Evolutionary conservation across 2,329 filamentous ascomycete genomes (phyloP).

Genomic region (Xylariaceae sp.): DNA sequence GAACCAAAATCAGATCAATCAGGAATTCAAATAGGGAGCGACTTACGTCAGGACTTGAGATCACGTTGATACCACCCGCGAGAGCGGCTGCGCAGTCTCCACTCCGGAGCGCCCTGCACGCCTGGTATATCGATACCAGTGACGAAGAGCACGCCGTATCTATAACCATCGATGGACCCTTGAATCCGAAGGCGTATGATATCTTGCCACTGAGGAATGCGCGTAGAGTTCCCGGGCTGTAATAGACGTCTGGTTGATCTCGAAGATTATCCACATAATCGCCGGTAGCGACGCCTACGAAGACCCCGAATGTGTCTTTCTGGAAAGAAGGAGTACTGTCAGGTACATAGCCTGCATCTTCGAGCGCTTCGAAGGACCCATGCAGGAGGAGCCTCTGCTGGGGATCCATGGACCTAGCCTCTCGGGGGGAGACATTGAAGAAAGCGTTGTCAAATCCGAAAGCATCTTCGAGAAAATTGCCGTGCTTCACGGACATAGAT

Average conservation of each 20-base stretch:
- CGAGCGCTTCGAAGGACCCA: conserved; percentile 13
- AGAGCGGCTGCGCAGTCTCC: conserved; percentile 15
- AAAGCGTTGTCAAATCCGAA: conserved; percentile 13
- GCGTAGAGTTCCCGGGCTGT: conserved; percentile 18
- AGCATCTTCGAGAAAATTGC: conserved; percentile 13
- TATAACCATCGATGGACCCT: conserved; percentile 20
- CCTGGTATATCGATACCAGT: conserved; percentile 26
- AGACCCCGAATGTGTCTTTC: conserved; percentile 25
- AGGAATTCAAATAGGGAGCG: neutral
- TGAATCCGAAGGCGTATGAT: conserved; percentile 22
- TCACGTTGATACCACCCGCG: conserved; percentile 16
- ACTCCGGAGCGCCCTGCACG: conserved; percentile 12
- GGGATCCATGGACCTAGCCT: conserved; percentile 18
- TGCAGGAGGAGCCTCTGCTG: conserved; percentile 17
- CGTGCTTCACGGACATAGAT: conserved; percentile 3
- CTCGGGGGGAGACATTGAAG: conserved; percentile 16
- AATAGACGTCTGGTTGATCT: conserved; percentile 25
- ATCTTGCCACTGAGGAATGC: conserved; percentile 19
- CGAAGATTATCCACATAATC: conserved; percentile 28
- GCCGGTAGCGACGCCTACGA: conserved; percentile 21
- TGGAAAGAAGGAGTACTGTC: conserved; percentile 15
- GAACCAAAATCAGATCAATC: neutral
- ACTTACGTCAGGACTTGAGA: conserved; percentile 15
- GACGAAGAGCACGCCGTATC: conserved; percentile 31
- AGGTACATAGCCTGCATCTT: conserved; percentile 21